Evolutionary conservation across 2,329 filamentous ascomycete genomes (phyloP), one percentile per base, ranked within the genome.

Genomic region (Trichoderma sp.): DNA sequence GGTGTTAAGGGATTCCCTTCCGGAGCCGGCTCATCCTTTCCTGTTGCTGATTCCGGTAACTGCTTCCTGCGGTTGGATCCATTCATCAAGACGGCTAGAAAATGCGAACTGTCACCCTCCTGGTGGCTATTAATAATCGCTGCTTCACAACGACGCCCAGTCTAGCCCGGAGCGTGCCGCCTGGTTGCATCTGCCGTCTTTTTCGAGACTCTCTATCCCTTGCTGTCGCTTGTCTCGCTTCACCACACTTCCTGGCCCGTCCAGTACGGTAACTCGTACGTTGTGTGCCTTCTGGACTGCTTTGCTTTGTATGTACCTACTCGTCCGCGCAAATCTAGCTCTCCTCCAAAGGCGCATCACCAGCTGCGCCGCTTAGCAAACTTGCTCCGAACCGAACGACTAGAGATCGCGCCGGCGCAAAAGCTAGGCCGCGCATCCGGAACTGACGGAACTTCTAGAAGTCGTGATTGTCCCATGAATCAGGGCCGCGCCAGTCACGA

Each of bases 401-500:
- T 45, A 41, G 63, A 45, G 21, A 45, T 18, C 35, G 33, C 21
- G 35, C 63, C 63, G 63, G 63, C 63, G 60, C 60, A 63, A 72
- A 63, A 27, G 12, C 21, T 14, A 31, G 24, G 12, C 38, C 59
- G 38, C 69, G 69, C 69, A 72, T 53, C 69, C 69, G 69, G 69
- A 72, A 72, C 45, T 16, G 41, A 21, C 69, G 69, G 69, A 72
- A 72, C 12, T 72, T 72, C 69, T 72, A 72, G 69, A 72, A 72
- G 69, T 64, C 53, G 35, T 35, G 27, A 45, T 71, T 71, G 56
- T 33, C 68, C 31, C 68, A 72, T 53, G 69, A 72, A 72, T 64
- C 59, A 50, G 21, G 59, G n/a, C 59, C 38, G 59, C 59, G 35
- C 38, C 59, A 50, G 69, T 62, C 69, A 60, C 59, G 38, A 72